A percentile compares a stretch with the other conserved stretches of the same genome.
Conservation (phyloP, 2,329 filamentous ascomycete species). For the Exophiala dermatitidis region DNA sequence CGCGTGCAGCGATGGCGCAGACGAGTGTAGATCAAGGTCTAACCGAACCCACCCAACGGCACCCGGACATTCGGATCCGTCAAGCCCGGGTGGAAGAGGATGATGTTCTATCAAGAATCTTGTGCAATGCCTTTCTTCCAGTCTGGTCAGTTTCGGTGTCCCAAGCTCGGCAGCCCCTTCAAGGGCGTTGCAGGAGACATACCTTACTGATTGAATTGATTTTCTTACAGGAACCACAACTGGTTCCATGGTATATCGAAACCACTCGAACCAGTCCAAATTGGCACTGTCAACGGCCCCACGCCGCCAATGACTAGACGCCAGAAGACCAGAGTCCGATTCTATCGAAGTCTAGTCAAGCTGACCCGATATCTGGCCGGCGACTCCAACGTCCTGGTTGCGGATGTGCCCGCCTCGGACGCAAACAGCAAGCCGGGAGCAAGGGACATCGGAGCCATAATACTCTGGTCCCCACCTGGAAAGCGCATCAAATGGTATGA, state of each 20-base stretch:
- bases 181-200: no score
- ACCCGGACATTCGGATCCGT: slow-evolving; percentile 3
- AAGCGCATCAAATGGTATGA: slow-evolving; percentile 9
- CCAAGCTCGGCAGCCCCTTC: no score
- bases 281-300: slow-evolving; percentile 3
- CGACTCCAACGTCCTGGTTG: slow-evolving; percentile 5
- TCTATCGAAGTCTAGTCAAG: slow-evolving; percentile 13
- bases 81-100: slow-evolving; percentile 10
- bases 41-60: background rate
- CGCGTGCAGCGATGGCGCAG: background rate
- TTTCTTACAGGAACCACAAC: slow-evolving; percentile 16
- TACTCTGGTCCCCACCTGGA: slow-evolving; percentile 15
- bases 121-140: slow-evolving; percentile 20
- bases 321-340: slow-evolving; percentile 13
- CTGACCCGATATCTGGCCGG: slow-evolving; percentile 11
- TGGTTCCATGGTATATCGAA: slow-evolving; percentile 16
- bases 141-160: slow-evolving; percentile 8
- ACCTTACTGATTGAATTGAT: background rate
- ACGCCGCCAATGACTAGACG: slow-evolving; percentile 7
- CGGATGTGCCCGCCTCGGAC: slow-evolving; percentile 3
- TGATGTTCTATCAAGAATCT: slow-evolving; percentile 16
- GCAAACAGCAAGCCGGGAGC: background rate
- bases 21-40: background rate
- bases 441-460: slow-evolving; percentile 12
- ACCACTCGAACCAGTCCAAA: slow-evolving; percentile 9